Evolutionary conservation across 495 filamentous ascomycete genomes (phyloP), one percentile per base, ranked within the genome.

Genomic region (Melanomma pulvis-pyrius): DNA sequence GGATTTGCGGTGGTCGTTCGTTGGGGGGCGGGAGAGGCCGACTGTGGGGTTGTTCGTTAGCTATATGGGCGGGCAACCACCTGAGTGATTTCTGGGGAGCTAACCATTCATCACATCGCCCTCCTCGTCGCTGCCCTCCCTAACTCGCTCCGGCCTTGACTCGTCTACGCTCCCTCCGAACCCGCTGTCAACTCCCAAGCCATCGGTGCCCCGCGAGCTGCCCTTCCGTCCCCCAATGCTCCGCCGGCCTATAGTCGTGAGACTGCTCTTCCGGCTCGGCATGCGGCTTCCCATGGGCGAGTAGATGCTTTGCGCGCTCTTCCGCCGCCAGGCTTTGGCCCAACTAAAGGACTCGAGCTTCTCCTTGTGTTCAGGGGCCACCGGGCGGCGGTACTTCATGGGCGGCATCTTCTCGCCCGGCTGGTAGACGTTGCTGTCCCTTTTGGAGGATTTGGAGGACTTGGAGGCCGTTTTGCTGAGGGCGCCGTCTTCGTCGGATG

Each of bases 401-500:
- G 71, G 72, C 9, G 77, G 77, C 74, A 79, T 75, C 49, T 73
- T 63, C 54, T 79, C 77, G 71, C 75, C 77, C 28, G 76, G 75
- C 61, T 75, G 70, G 73, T 79, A 79, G 65, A 74, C 57, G 29
- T 65, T 68, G 59, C 58, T 34, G 29, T 67, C 61, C 25, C 29
- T 57, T 8, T 61, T 60, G 48, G 49, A 39, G 52, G 52, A 21
- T 55, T 63, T 67, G 1, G 17, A 62, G 30, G 61, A 4, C 34
- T 62, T 65, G 30, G 34, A n/a, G 49, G 62, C 21, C 1, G 46
- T 60, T 29, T 67, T 61, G 39, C 22, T 44, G 57, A 64, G 61
- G 51, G 48, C 29, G 32, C 24, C 63, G 32, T 36, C 8, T 39
- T 54, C 50, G 53, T 59, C 64, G 5, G 39, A 7, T 2, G 64